Conservation (phyloP, 1,284 basidiomycete genomes). For the Ganoderma lucidum region DNA sequence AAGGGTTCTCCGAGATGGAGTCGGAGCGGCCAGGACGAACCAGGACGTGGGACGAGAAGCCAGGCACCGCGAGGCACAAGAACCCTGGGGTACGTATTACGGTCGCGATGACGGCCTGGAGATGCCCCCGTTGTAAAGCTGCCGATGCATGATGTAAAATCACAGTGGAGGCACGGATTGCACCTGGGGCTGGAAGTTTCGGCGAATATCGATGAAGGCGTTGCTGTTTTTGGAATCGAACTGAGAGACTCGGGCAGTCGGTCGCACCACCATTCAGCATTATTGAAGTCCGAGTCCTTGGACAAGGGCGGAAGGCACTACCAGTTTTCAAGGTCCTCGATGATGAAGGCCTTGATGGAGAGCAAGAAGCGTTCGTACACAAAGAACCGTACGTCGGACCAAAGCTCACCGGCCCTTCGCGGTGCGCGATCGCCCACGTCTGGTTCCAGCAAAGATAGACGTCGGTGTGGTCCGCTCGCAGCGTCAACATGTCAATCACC, state of each 20-base stretch:
- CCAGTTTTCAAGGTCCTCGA: background rate
- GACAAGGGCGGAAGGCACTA: background rate
- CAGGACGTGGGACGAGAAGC: slow-evolving; percentile 6
- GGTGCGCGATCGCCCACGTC: background rate
- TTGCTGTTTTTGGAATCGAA: background rate
- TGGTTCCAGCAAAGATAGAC: background rate
- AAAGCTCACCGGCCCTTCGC: too few relatives aligned
- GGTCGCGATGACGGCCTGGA: background rate
- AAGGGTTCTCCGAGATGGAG: background rate
- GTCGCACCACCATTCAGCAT: background rate
- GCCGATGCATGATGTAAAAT: background rate
- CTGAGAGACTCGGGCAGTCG: background rate
- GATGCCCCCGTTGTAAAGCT: background rate
- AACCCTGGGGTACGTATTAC: background rate
- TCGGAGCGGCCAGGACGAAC: background rate
- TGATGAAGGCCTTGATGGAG: background rate
- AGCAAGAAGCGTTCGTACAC: background rate
- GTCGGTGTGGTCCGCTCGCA: background rate
- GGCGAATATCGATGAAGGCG: background rate
- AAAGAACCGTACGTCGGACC: too few relatives aligned
- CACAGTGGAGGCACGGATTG: background rate
- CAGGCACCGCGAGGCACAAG: slow-evolving; percentile 7
- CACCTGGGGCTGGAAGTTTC: background rate
- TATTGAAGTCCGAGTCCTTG: background rate
- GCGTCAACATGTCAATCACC: background rate